Evolutionary conservation across 2,329 filamentous ascomycete genomes (phyloP).

Genomic region (Colletotrichum sublineola): DNA sequence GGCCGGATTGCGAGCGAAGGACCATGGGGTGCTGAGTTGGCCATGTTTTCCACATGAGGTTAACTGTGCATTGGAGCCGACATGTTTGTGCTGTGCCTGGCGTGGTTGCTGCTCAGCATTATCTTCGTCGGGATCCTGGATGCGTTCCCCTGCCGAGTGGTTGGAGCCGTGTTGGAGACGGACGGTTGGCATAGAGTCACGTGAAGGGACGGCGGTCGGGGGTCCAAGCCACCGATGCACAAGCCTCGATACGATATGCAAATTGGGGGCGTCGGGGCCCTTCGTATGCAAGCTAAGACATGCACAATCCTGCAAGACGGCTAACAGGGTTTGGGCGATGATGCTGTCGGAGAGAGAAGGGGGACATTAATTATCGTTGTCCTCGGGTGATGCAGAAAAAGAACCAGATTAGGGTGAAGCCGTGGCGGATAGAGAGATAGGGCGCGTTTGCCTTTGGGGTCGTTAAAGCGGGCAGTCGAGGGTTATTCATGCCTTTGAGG

Average conservation of each 20-base stretch:
- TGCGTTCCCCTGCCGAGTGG: not conserved
- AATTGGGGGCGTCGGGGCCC: not conserved
- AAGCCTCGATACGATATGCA: not conserved
- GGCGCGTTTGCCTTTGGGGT: not conserved
- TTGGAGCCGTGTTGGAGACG: not conserved
- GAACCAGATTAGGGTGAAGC: not conserved
- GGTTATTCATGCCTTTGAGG: conserved; percentile 14
- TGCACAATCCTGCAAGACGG: not conserved
- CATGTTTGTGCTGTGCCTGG: not conserved
- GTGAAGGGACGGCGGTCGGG: conserved; percentile 9
- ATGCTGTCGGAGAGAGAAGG: not conserved
- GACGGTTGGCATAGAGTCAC: not conserved
- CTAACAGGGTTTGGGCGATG: not conserved
- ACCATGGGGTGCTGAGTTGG: not conserved
- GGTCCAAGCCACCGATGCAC: conserved; percentile 4
- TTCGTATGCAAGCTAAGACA: not conserved
- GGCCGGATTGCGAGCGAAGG: conserved; percentile 1
- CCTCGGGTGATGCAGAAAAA: not conserved
- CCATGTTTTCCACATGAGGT: not conserved
- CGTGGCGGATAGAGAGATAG: not conserved
- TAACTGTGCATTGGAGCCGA: too few relatives aligned
- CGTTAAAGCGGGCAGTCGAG: not conserved
- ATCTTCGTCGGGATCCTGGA: not conserved
- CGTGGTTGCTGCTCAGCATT: not conserved
- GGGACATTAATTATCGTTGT: not conserved